Base-by-base conservation (phyloP, 1,284 basidiomycete species). In the Papiliotrema terrestris region DNA sequence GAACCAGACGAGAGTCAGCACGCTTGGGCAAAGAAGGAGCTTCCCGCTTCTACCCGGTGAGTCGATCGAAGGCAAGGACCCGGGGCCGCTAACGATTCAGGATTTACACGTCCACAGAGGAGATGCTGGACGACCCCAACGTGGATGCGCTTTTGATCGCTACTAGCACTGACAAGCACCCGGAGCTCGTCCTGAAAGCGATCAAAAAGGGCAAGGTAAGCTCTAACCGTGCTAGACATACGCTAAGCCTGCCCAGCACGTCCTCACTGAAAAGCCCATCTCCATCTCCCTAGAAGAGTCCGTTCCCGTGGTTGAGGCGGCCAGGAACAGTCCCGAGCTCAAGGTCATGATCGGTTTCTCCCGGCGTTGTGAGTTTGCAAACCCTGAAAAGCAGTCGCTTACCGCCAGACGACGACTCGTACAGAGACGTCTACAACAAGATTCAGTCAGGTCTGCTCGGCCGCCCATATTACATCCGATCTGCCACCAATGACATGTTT, bases 261-360 rank as follows among this genome's bases (percentile, higher is more conserved):
- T 71, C 6, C 56, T 73, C 6, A 45, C 65, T 8, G 72, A 72
- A 58, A 73, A 73, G 51, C 71, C 71, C 20, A 69, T 73, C 45
- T 59, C 66, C 0, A 57, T 71, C n/a, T 65, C 69, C 47, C 37
- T 68, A 11, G 60, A 63, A 25, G 54, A 49, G 13, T 54, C 67
- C 11, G 41, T 56, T 3, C 43, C 45, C 2, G 67, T 73, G 2
- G 59, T 72, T 2, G 60, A 58, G 19, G 63, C 52, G 11, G 61
- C 58, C 2, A 52, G 62, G 25, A 46, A 49, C 3, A 23, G 56
- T 36, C 62, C 68, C 2, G 36, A 62, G n/a, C 41, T 72, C 36
- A 71, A 72, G 45, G 54, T 66, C 22, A 64, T 72, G 66, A 51
- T 74, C 9, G 68, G 61, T 14, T 67, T 74, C 29, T 57, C 54